Conservation (phyloP, 1,284 basidiomycete genomes). For the Trametes pubescens region DNA sequence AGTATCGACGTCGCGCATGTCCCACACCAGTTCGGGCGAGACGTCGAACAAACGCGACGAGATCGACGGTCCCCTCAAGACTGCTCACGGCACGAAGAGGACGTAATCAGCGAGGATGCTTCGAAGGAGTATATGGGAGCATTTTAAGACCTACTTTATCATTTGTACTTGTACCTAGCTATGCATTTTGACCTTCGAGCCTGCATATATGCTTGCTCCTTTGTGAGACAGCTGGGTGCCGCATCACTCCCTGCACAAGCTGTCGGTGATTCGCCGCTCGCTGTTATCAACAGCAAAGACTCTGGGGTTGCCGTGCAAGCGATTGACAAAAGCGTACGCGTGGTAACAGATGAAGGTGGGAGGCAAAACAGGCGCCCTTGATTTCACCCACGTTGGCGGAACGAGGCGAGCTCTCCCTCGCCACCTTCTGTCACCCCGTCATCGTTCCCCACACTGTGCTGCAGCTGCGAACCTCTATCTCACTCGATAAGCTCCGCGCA, state of each 20-base stretch:
- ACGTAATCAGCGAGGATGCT: slow-evolving; percentile 4
- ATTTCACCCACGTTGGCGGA: slow-evolving; percentile 21
- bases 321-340: too few species aligned
- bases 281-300: too few species aligned
- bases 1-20: slow-evolving; percentile 29
- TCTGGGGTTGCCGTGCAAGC: too few species aligned
- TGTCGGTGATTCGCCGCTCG: too few species aligned
- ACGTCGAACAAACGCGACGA: slow-evolving; percentile 52
- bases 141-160: neutral
- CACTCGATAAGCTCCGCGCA: slow-evolving; percentile 17
- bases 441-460: slow-evolving; percentile 19
- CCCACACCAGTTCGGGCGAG: slow-evolving; percentile 28
- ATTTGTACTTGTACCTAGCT: neutral
- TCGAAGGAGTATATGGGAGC: slow-evolving; percentile 11
- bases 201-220: too few species aligned
- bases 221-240: too few species aligned
- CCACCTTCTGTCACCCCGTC: slow-evolving; percentile 20
- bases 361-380: slow-evolving; percentile 13
- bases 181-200: too few species aligned
- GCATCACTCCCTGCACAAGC: too few species aligned
- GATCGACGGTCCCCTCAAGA: slow-evolving; percentile 52
- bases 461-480: slow-evolving; percentile 16
- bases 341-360: neutral
- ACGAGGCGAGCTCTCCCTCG: slow-evolving; percentile 7
- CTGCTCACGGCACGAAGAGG: slow-evolving; percentile 22